A percentile compares a stretch with the other conserved stretches of the same genome.
Conservation (phyloP, 2,329 filamentous ascomycete species). For the Coniochaeta pulveracea region DNA sequence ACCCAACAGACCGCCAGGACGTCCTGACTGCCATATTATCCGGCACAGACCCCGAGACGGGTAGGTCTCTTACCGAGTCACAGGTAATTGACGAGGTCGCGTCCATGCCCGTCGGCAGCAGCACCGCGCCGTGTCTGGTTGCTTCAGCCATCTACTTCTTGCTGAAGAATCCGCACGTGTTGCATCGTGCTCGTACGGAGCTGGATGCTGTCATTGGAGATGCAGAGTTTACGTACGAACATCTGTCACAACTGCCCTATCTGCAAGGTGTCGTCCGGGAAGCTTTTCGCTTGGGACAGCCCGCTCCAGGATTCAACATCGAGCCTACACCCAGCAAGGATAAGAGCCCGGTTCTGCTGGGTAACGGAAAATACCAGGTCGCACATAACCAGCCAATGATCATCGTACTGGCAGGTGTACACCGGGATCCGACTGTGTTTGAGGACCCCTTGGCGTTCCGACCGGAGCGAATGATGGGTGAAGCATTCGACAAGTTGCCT, state of each 20-base stretch:
- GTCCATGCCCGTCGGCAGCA: conserved; percentile 50
- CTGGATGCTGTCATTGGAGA: conserved; percentile 38
- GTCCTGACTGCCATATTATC: conserved; percentile 49
- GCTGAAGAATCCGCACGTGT: conserved; percentile 33
- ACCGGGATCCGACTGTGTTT: conserved; percentile 36
- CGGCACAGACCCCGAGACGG: conserved; percentile 49
- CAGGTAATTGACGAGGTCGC: conserved; percentile 59
- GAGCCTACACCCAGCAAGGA: conserved; percentile 29
- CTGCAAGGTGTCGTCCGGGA: conserved; percentile 42
- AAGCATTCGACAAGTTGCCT: conserved; percentile 29
- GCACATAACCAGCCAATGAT: conserved; percentile 37
- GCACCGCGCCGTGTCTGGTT: conserved; percentile 34
- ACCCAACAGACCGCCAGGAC: conserved; percentile 46
- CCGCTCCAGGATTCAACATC: conserved; percentile 44
- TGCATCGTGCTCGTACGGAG: conserved; percentile 39
- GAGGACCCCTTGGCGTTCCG: conserved; percentile 31
- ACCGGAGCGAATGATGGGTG: conserved; percentile 38
- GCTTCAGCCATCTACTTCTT: conserved; percentile 37
- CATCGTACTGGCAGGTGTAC: conserved; percentile 36
- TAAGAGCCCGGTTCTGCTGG: conserved; percentile 33
- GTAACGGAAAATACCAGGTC: conserved; percentile 35
- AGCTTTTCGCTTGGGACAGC: conserved; percentile 39
- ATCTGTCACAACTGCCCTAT: conserved; percentile 40
- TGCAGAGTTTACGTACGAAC: conserved; percentile 30
- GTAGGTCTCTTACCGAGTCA: conserved; percentile 42